phyloP scores from a whole-genome alignment of 352 stramenopile genomes.

The Phytopythium litorale region DNA sequence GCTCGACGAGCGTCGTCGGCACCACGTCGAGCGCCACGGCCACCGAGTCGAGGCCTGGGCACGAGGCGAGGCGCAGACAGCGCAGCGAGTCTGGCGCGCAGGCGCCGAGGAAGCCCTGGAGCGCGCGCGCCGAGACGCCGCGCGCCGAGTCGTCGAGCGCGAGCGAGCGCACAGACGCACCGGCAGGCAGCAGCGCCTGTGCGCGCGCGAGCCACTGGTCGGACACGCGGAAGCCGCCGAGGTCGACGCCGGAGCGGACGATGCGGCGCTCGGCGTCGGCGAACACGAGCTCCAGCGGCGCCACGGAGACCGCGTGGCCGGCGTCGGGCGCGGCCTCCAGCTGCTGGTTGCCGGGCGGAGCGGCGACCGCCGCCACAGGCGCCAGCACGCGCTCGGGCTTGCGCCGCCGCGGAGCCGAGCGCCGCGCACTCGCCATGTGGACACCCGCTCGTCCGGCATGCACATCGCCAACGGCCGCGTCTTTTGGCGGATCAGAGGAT shows the following conservation, averaged over 20 bases:
- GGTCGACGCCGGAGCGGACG: background rate
- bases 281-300: conserved; percentile 6
- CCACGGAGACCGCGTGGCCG: background rate
- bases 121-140: background rate
- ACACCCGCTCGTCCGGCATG: background rate
- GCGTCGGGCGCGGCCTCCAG: background rate
- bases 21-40: conserved; percentile 2
- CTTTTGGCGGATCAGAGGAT: background rate
- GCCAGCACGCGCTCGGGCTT: conserved; percentile 1
- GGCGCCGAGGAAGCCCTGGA: background rate
- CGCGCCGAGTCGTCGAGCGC: conserved; percentile 4
- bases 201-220: conserved; percentile 7
- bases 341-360: background rate
- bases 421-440: conserved; percentile 3
- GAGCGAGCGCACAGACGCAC: background rate
- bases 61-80: background rate
- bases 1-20: conserved; percentile 12
- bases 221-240: conserved; percentile 6
- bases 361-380: background rate
- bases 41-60: background rate
- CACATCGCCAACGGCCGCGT: background rate
- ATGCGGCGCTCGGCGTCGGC: conserved; percentile 3
- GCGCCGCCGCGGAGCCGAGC: background rate
- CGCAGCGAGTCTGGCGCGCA: background rate
- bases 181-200: background rate